Percentiles rank a stretch among this genome's conserved stretches.
phyloP scores from a whole-genome alignment of 305 asterid species.

The Fraxinus xanthoxyloides region DNA sequence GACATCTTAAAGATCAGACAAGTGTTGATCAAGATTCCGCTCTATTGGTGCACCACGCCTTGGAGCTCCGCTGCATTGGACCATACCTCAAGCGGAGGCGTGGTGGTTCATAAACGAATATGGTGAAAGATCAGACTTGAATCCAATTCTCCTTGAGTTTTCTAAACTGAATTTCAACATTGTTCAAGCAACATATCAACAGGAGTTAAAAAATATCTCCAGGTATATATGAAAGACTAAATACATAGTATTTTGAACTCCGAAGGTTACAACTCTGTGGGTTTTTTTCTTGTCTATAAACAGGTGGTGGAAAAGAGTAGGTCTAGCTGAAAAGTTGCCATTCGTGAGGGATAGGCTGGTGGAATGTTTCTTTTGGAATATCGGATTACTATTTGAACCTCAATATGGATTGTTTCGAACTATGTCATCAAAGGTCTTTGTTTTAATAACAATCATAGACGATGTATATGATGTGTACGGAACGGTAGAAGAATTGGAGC shows the following conservation, averaged over 20 bases:
- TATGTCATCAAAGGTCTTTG: constrained; percentile 13
- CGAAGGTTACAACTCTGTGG: not conserved
- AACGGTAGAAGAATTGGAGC: no score
- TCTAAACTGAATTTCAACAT: constrained; percentile 9
- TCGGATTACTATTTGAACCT: constrained; percentile 23
- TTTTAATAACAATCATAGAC: not conserved
- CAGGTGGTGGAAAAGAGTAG: constrained; percentile 47
- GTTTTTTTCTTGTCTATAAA: not conserved
- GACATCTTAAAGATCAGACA: constrained; percentile 10
- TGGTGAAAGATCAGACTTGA: no score
- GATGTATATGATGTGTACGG: no score
- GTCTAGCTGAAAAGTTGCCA: constrained; percentile 28
- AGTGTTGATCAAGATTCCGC: constrained; percentile 6
- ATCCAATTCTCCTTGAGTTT: no score
- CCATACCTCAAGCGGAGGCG: no score
- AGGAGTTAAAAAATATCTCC: constrained; percentile 36
- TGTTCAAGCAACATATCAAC: constrained; percentile 31
- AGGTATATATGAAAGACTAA: constrained; percentile 6
- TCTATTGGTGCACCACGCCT: constrained; percentile 24
- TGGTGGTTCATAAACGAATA: no score
- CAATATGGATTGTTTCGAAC: constrained; percentile 22
- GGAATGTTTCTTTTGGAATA: constrained; percentile 36
- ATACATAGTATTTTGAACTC: not conserved
- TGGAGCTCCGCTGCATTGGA: constrained; percentile 31
- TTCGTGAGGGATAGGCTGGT: constrained; percentile 44